A percentile compares a stretch with the other conserved stretches of the same genome.
Evolutionary conservation across 2,329 filamentous ascomycete species (phyloP).

Genomic region (Diplodia scrobiculata): DNA sequence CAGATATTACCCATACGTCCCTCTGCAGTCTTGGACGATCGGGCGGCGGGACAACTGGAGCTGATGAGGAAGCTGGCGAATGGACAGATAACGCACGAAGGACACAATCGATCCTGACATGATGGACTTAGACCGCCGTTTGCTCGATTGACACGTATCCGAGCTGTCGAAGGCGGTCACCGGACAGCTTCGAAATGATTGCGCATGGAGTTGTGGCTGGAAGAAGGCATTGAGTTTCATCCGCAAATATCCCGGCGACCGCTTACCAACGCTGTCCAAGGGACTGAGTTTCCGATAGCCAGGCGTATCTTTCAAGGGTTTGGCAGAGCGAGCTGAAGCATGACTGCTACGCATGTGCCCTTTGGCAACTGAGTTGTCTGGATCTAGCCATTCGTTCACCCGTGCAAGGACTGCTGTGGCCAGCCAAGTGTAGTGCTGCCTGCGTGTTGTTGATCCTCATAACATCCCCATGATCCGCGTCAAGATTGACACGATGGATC

Average conservation of each 20-base stretch:
- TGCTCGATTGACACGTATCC: conserved; percentile 8
- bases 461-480: neutral
- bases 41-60: neutral
- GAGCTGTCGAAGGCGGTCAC: neutral
- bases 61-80: conserved; percentile 2
- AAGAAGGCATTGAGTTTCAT: neutral
- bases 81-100: conserved; percentile 6
- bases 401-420: neutral
- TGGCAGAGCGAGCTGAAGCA: neutral
- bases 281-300: neutral
- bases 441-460: neutral
- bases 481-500: neutral
- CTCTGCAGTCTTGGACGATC: neutral
- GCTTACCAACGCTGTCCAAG: neutral
- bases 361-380: neutral
- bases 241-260: neutral
- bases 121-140: neutral
- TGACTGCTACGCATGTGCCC: neutral
- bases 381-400: neutral
- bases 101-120: neutral
- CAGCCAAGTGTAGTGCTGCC: neutral
- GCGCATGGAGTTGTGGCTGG: conserved; percentile 15
- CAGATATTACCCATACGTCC: neutral
- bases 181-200: neutral
- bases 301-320: neutral